Evolutionary conservation across 2,329 filamentous ascomycete species (phyloP).

Genomic region (Pestalotiopsis sp.): DNA sequence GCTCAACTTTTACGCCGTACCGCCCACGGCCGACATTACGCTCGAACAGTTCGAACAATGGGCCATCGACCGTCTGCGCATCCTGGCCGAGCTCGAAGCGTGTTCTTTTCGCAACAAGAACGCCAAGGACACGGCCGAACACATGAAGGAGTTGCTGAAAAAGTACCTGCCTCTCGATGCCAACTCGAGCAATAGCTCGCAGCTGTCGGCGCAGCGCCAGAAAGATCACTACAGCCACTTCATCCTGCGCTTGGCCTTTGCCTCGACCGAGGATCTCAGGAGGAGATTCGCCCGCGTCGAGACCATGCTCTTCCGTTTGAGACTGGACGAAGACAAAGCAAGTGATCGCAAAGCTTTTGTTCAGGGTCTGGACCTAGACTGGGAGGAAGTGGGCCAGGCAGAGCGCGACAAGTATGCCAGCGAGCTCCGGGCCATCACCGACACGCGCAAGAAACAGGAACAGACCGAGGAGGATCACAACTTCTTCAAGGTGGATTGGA

Average conservation of each 20-base stretch:
- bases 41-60: conserved; percentile 98
- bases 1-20: conserved; percentile 87
- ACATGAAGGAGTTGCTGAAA: conserved; percentile 85
- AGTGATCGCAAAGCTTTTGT: conserved; percentile 59
- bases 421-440: conserved; percentile 58
- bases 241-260: conserved; percentile 90
- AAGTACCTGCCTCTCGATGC: conserved; percentile 53
- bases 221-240: conserved; percentile 99
- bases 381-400: conserved; percentile 78
- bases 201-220: conserved; percentile 73
- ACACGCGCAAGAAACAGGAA: conserved; percentile 39
- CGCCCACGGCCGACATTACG: conserved; percentile 91
- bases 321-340: conserved; percentile 61
- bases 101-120: conserved; percentile 93
- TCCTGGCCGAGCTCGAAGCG: conserved; percentile 86
- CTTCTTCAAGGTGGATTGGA: conserved; percentile 98
- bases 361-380: conserved; percentile 64
- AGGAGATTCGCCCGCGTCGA: conserved; percentile 85
- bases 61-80: conserved; percentile 89
- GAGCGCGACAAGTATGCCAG: conserved; percentile 70
- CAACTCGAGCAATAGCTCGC: conserved; percentile 38
- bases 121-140: conserved; percentile 76
- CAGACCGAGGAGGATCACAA: conserved; percentile 70
- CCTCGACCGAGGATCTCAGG: conserved; percentile 86
- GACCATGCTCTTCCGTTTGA: conserved; percentile 83